Evolutionary conservation across 768 basidiomycete genomes (phyloP), one percentile per base, ranked within the genome.

Genomic region (Pilatotrama ljubarskyi): DNA sequence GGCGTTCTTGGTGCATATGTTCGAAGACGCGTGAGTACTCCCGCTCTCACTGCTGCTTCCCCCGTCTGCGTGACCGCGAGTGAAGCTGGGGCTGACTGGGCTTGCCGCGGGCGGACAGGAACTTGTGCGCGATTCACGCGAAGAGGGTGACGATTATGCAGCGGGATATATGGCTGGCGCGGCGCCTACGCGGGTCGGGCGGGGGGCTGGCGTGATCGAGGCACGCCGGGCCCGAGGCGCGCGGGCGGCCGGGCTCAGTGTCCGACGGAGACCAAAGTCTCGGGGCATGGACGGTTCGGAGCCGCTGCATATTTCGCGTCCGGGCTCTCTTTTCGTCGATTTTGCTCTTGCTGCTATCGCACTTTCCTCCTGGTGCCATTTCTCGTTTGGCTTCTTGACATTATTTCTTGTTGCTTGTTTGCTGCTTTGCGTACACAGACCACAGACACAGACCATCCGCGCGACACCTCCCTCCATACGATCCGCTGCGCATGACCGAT

Each of bases 141-240:
- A 98, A 96, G 75, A 88, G 96, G 67, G 96, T 98, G 5, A 99
- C 96, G 5, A 88, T 98, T 67, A 98, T 98, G 95, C 93, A 94
- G 56, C 84, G 90, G 51, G 97, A 99, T 68, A 95, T 99, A 58
- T 96, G 98, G 69, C 87, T 99, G 52, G 97, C 97, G 22, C 82
- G 97, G 55, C 84, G 97, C 63, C 94, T 98, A 79, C 85, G 96
- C 49, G 96, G 96, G 3, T 87, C 88, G 46, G 95, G 90, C 88
- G 87, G 86, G 50, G 88, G 88, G 36, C 78, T 90, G 59, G 84
- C 81, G 59, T 88, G 64, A 61, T 35, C 32, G 44, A 40, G 55
- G 38, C 41, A 14, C 18, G n/a, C 38, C 11, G 38, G 18, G 32
- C 40, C 18, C 7, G 15, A 9, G 42, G 2, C 20, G 42, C 17